Base-by-base conservation (phyloP, 2,329 filamentous ascomycete genomes). In the Fusarium denticulatum region DNA sequence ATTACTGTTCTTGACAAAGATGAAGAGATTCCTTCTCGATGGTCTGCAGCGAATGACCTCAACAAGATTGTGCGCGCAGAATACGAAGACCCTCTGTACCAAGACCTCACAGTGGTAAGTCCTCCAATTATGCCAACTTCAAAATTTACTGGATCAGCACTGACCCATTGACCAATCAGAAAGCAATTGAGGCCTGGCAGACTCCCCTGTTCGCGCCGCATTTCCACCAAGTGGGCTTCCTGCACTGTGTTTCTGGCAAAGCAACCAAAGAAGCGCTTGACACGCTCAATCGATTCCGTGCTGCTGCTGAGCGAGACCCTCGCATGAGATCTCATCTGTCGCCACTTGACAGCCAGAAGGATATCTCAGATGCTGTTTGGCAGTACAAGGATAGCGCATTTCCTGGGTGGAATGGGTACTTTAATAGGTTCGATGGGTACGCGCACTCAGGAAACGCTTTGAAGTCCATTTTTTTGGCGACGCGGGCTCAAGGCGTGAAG, bases 61-160 rank as follows among this genome's bases (percentile, higher is more conserved):
- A 91, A 91, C 77, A 91, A 91, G 78, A 90, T 91, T 62, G 82
- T 91, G 40, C 84, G 88, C 5, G 87, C 86, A 9, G 88, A 90
- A 71, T 90, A 90, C 65, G 87, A 88, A 68, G 87, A 90, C 65
- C 81, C 83, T 0, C 89, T 88, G 62, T 90, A 91, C 66, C 87
- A 87, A 1, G 82, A 88, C 5, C 76, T 90, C 47, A 85, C 88
- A 4, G 80, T 89, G 60, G 87, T 87, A 79, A 66, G 82, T 16
- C 32, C 15, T n/a, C 42, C 14, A 30, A 40, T 12, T 40, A 34
- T n/a, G 34, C 52, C n/a, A 47, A 40, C 7, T 32, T 4, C 13
- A 26, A 16, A 15, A 5, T 24, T 50, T 26, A 37, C 26, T n/a
- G 9, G 26, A 43, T 2, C 20, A n/a, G 18, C 3, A 22, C 50